Evolutionary conservation across 2,329 filamentous ascomycete genomes (phyloP).

Genomic region (Colletotrichum sp.): DNA sequence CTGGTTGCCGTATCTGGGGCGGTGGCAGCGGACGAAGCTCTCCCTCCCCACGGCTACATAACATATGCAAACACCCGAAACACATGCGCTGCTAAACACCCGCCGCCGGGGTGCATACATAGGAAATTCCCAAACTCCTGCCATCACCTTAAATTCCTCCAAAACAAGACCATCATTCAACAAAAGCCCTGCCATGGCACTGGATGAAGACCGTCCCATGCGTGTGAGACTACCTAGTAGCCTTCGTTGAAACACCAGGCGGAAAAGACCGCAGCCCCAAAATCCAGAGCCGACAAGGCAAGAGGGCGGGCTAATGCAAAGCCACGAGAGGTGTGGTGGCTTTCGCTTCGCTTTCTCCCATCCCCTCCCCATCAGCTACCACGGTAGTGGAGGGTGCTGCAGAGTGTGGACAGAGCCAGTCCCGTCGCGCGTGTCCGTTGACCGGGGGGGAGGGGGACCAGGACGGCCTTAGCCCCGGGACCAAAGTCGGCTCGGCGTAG

Average conservation of each 20-base stretch:
- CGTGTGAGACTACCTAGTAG: not conserved
- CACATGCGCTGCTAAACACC: conserved; percentile 4
- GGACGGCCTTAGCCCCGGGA: not conserved
- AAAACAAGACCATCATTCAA: not conserved
- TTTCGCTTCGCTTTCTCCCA: not conserved
- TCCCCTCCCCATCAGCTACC: not conserved
- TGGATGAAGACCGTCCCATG: not conserved
- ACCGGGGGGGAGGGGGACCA: not conserved
- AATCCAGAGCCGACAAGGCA: not conserved
- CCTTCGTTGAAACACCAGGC: not conserved
- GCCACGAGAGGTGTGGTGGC: not conserved
- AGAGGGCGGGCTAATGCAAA: not conserved
- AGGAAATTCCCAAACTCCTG: not conserved
- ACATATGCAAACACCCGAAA: not conserved
- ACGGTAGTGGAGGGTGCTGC: not conserved
- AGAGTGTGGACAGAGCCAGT: conserved; percentile 24
- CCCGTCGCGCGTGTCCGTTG: not conserved
- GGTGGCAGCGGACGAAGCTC: not conserved
- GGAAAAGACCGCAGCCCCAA: not conserved
- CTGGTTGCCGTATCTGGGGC: not conserved
- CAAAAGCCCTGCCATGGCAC: not conserved
- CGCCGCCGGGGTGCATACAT: not conserved
- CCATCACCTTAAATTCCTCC: not conserved
- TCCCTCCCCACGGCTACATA: not conserved
- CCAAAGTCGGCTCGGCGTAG: not conserved